Base-by-base conservation (phyloP, 2,329 filamentous ascomycete species). In the Nemania sp. region DNA sequence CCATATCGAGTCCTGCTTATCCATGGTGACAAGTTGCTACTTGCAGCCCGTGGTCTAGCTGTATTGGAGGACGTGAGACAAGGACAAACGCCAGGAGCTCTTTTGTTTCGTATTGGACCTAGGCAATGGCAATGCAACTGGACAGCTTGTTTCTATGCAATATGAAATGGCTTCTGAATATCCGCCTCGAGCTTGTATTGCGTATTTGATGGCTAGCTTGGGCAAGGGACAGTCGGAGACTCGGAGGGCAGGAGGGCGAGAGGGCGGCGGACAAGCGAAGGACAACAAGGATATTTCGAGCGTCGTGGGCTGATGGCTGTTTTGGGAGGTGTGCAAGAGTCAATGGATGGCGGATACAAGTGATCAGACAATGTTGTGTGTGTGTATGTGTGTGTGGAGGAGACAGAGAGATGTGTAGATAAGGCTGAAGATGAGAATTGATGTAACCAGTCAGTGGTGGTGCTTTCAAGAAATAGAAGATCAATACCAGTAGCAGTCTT, bases 1-100 rank as follows among this genome's bases (percentile, higher is more conserved):
- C 90, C 91, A 94, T 81, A 87, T 72, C 61, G 72, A 70, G 65
- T 71, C 72, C 64, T 74, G 79, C 74, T 83, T 84, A 77, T 86
- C 84, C 84, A 87, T 87, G 74, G 60, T 69, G 64, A 52, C 46
- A 53, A 45, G 37, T 54, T 32, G 54, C 50, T 55, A 51, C 54
- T 52, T 45, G 50, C 51, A 56, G 59, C 57, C 47, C 50, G 54
- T 65, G 37, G 57, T 59, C 57, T 59, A 52, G 52, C 63, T 57
- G 52, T 35, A 43, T 39, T 20, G 40, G 40, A 55, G 40, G 46
- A 51, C 45, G 46, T 60, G 51, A 58, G 57, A 57, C 42, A 52
- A 59, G 53, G 54, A 50, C 57, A 46, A 47, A 51, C 62, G 57
- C 61, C 57, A 54, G 57, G 51, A 51, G 60, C 60, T 58, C 56